Base-by-base conservation (phyloP, 108 stramenopile genomes). In the Nitzschia palea region DNA sequence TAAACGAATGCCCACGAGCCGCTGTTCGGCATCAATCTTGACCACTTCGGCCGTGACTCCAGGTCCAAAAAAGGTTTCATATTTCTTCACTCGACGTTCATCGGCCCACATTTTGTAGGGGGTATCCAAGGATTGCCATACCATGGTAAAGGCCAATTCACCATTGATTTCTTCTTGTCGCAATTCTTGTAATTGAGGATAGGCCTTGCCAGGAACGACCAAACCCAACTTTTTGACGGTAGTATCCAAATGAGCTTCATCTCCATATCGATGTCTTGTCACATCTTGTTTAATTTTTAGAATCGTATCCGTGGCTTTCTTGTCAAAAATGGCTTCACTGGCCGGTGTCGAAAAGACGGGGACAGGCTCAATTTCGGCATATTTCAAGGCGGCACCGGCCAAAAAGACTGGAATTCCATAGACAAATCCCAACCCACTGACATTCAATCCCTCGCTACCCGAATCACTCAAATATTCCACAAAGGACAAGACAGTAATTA, bases 101-200 rank as follows among this genome's bases (percentile, higher is more conserved):
- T 97, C 97, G 25, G 93, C 95, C 97, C 97, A 98, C 84, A 92
- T 84, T 78, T 96, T 96, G 89, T 89, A 98, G 36, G 97, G 97
- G 15, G 97, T 97, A 52, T 94, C 95, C 26, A 85, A 27, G 4
- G 88, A 88, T 80, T 96, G 93, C 87, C 93, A 98, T 0, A 97
- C 88, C 93, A 98, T 94, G 50, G 91, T 86, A 71, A 97, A 98
- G 4, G 86, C 79, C 65, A 93, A 67, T 44, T 92, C 87, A 3
- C 89, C 90, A 6, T 78, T 68, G 3, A 53, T 69, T 28, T 74
- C 77, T 59, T 88, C 94, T 78, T 95, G 82, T 27, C 88, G 86
- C 63, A 98, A 67, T 73, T 95, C 94, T 67, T 77, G 76, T 40
- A 98, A 72, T 79, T 97, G 95, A 23, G 97, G 97, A 68, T 96